Percentiles rank a stretch among this genome's conserved stretches.
Conservation (phyloP, 495 filamentous ascomycete species). For the Trichoderma orchidacearum region DNA sequence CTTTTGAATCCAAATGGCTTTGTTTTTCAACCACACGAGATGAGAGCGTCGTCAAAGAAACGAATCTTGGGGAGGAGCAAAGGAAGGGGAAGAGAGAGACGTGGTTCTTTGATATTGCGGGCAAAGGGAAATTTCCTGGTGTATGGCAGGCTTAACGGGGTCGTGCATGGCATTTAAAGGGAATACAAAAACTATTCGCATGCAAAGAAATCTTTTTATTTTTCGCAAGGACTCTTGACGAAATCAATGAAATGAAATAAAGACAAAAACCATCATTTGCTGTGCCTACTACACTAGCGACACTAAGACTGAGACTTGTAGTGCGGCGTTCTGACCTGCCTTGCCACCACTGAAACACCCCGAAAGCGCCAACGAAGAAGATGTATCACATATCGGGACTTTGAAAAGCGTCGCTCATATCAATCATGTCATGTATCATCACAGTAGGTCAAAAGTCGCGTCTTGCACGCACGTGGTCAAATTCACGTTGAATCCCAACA, state of each 20-base stretch:
- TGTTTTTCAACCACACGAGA: neutral
- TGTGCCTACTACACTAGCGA: too few relatives aligned
- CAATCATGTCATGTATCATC: too few relatives aligned
- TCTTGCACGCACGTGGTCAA: too few relatives aligned
- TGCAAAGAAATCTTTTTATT: constrained; percentile 1
- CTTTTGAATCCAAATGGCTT: neutral
- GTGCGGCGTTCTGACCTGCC: too few relatives aligned
- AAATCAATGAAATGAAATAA: neutral
- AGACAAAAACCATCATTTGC: neutral
- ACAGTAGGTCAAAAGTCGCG: too few relatives aligned
- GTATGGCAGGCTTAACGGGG: neutral
- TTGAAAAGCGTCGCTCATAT: too few relatives aligned
- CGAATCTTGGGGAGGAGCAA: neutral
- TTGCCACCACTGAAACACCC: too few relatives aligned
- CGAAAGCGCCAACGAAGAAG: too few relatives aligned
- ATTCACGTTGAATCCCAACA: too few relatives aligned
- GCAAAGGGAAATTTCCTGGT: neutral
- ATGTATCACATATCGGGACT: too few relatives aligned
- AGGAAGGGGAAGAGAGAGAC: neutral
- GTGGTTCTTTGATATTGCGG: neutral
- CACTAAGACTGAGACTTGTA: too few relatives aligned
- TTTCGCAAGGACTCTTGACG: neutral
- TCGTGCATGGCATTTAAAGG: constrained; percentile 4
- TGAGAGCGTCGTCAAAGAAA: neutral
- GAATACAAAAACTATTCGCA: constrained; percentile 2